Evolutionary conservation across 148 eudicot genomes (phyloP).

Genomic region (Camellia japonica): DNA sequence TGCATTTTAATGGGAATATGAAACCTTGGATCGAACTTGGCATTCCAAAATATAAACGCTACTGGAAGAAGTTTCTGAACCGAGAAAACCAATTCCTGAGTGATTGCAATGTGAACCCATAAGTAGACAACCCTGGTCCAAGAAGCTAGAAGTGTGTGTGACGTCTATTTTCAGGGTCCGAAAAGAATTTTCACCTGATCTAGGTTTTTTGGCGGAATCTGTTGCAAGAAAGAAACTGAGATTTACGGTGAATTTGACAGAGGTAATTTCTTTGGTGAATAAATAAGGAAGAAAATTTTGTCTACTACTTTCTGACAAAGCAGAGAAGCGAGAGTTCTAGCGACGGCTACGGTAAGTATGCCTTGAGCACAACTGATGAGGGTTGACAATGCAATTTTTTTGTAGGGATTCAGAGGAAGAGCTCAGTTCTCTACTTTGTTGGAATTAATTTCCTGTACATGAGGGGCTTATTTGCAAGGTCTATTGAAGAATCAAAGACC

Average conservation of each 20-base stretch:
- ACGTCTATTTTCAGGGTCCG: neutral
- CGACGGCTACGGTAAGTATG: neutral
- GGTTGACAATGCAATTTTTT: constrained; percentile 1
- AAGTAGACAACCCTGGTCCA: constrained; percentile 6
- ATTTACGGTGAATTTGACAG: neutral
- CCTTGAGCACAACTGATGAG: neutral
- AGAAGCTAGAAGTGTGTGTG: neutral
- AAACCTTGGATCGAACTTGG: constrained; percentile 99
- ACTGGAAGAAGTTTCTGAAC: constrained; percentile 66
- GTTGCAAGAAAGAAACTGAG: constrained; percentile 1
- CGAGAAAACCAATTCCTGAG: constrained; percentile 58
- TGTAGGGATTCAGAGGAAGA: constrained; percentile 9
- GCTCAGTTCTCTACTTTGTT: constrained; percentile 2
- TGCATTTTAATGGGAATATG: constrained; percentile 95
- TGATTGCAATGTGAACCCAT: constrained; percentile 85
- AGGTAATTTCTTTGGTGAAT: constrained; percentile 6
- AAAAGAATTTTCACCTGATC: constrained; percentile 5
- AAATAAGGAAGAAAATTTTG: neutral
- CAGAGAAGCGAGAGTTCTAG: neutral
- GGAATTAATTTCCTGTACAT: constrained; percentile 12
- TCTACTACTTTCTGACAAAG: neutral
- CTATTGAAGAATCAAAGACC: constrained; percentile 6
- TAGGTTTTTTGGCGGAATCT: neutral
- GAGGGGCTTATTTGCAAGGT: neutral
- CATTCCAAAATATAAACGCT: constrained; percentile 60